A percentile compares a stretch with the other conserved stretches of the same genome.
Evolutionary conservation across 768 basidiomycete species (phyloP).

Genomic region (Ramaria rubella): DNA sequence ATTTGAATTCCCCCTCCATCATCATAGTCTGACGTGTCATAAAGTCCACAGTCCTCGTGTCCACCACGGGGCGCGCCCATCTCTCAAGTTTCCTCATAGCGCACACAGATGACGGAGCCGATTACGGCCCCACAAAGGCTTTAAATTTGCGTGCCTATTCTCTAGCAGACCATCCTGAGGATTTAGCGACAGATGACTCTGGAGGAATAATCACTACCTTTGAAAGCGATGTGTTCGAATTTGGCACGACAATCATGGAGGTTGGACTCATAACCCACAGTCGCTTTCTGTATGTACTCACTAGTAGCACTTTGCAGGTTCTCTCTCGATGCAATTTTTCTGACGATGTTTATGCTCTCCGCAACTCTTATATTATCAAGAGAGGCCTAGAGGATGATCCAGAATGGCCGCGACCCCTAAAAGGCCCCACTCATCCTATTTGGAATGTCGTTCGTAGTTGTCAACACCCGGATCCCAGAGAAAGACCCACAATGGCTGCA

Average conservation of each 20-base stretch:
- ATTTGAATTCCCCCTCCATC: neutral
- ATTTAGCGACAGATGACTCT: neutral
- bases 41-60: neutral
- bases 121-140: neutral
- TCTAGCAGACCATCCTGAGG: neutral
- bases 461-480: neutral
- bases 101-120: neutral
- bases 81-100: slow-evolving; percentile 1
- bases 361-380: neutral
- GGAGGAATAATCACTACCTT: neutral
- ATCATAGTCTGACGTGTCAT: neutral
- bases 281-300: neutral
- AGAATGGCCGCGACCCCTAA: neutral
- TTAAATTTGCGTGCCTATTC: neutral
- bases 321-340: neutral
- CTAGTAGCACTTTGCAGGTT: neutral
- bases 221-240: slow-evolving; percentile 1
- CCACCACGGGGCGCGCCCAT: slow-evolving; percentile 1
- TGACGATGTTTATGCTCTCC: neutral
- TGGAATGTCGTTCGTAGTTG: neutral
- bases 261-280: neutral
- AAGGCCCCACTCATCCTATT: neutral
- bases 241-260: neutral
- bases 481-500: neutral
- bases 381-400: neutral